A percentile compares a stretch with the other conserved stretches of the same genome.
Evolutionary conservation across 805 yeast genomes (phyloP).

Genomic region (Saccharomycopsis amapae): DNA sequence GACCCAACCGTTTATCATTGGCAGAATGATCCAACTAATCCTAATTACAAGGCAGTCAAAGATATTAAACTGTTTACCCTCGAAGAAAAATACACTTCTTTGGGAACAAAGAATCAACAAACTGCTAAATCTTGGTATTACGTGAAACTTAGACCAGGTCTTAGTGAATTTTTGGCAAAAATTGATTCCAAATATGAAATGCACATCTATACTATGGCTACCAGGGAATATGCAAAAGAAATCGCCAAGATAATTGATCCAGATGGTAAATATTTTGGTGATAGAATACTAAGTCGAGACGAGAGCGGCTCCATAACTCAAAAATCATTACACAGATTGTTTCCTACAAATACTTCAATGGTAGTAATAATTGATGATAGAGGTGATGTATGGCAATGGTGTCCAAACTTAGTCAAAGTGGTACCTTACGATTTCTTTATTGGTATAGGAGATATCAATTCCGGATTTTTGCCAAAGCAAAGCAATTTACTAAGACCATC

Average conservation of each 20-base stretch:
- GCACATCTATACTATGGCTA: constrained; percentile 98
- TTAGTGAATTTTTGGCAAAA: constrained; percentile 60
- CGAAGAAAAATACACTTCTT: constrained; percentile 50
- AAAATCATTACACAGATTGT: constrained; percentile 77
- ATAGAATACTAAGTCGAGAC: constrained; percentile 84
- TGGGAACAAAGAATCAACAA: constrained; percentile 6
- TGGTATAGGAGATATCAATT: constrained; percentile 95
- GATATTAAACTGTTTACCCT: constrained; percentile 74
- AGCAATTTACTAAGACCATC: constrained; percentile 53
- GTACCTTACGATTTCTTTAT: constrained; percentile 94
- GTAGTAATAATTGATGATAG: constrained; percentile 95
- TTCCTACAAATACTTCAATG: constrained; percentile 95
- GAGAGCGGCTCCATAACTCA: constrained; percentile 91
- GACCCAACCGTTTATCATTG: constrained; percentile 97
- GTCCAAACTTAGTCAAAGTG: constrained; percentile 81
- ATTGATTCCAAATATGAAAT: constrained; percentile 68
- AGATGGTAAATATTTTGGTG: constrained; percentile 77
- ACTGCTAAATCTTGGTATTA: constrained; percentile 72
- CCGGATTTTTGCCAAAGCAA: constrained; percentile 83
- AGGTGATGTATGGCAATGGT: constrained; percentile 99
- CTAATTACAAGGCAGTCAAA: constrained; percentile 76
- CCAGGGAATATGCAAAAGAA: constrained; percentile 83
- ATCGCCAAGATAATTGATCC: constrained; percentile 93
- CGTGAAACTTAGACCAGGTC: constrained; percentile 87
- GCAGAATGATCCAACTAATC: constrained; percentile 80